Evolutionary conservation across 2,329 filamentous ascomycete genomes (phyloP), one percentile per base, ranked within the genome.

Genomic region (Fusarium mangiferae): DNA sequence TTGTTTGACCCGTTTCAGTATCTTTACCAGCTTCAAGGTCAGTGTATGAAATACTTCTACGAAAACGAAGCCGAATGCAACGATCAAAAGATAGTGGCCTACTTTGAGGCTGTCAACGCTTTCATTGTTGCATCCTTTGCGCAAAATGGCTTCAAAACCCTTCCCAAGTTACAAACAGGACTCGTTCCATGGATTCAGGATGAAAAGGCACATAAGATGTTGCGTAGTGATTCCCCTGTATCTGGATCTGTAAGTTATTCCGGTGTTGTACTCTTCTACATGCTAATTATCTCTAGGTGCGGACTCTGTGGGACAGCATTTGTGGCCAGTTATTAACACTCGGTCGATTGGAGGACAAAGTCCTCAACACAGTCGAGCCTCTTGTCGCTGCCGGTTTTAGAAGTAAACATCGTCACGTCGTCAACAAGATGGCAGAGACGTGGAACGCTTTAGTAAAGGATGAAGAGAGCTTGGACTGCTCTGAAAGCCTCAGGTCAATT

Each of bases 361-460:
- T 90, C 10, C 84, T 91, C 17, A 83, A 83, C 14, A 80, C 84
- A 3, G 81, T 94, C 6, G 89, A 92, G 73, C 80, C 82, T 6
- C 78, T 92, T 9, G 78, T 92, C 22, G 87, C 85, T 46, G 86
- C 87, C 17, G 88, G 86, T 3, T 92, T 88, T 81, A 87, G 81
- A 72, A 91, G 84, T 83, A 91, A 84, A 80, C 92, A 87, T 78
- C 83, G 78, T 64, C 83, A 80, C 68, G 88, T 84, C 75, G 93
- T 84, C 70, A 90, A 82, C 80, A 85, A 78, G 78, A 83, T 86
- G 24, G 82, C 85, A 42, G 82, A 83, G 30, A 76, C 85, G 70
- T 98, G 94, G 94, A 95, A 95, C 74, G 80, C 82, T 1, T 88
- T 91, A 0, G 94, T 94, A 77, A 90, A 90, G 26, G 83, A 87